phyloP scores from a whole-genome alignment of 2,329 filamentous ascomycete genomes.

The Sclerotinia sclerotiorum region DNA sequence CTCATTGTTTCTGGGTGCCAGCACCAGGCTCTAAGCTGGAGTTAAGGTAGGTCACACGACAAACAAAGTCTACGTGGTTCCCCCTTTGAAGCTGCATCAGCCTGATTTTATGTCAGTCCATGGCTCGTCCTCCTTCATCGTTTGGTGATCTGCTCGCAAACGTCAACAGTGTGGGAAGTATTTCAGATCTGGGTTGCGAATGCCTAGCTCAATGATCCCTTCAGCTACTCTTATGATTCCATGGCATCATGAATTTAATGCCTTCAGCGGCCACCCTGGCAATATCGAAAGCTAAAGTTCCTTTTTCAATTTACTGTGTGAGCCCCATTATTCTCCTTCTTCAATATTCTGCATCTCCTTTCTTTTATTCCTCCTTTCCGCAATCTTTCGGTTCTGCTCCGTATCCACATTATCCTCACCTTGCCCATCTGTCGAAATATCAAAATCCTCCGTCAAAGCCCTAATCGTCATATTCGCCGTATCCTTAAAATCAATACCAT shows the following conservation, averaged over 20 bases:
- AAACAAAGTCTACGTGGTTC: too few species aligned
- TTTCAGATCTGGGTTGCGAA: background rate
- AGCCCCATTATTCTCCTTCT: background rate
- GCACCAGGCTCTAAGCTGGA: background rate
- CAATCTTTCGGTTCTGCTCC: background rate
- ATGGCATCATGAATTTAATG: background rate
- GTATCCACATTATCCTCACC: background rate
- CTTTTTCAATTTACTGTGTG: background rate
- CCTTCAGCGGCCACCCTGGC: background rate
- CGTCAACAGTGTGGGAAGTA: background rate
- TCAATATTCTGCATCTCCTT: background rate
- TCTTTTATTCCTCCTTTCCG: background rate
- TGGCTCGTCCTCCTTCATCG: too few species aligned
- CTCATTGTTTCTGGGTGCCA: too few species aligned
- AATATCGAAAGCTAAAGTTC: background rate
- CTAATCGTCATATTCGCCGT: conserved; percentile 14
- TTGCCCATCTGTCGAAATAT: conserved; percentile 14
- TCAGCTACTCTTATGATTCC: background rate
- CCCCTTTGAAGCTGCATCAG: background rate
- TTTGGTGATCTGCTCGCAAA: background rate
- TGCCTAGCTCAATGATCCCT: too few species aligned
- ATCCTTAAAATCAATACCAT: conserved; percentile 3
- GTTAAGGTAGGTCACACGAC: too few species aligned
- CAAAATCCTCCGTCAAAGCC: conserved; percentile 12
- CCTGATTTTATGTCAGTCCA: too few species aligned